Conservation (phyloP, 768 basidiomycete species). For the Hebeloma cylindrosporum region DNA sequence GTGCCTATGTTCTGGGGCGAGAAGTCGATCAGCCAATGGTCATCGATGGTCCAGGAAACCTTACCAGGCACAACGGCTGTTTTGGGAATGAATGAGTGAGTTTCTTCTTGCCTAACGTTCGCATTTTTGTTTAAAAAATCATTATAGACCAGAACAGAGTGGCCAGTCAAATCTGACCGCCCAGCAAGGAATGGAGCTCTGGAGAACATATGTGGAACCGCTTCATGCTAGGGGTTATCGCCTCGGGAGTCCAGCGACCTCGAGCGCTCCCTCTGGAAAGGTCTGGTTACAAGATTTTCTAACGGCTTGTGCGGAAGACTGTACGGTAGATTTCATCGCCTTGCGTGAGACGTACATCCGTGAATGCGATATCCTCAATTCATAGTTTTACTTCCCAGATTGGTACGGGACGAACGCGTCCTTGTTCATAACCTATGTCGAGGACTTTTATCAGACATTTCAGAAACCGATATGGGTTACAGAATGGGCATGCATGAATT, state of each 20-base stretch:
- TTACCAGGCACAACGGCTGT: conserved; percentile 41
- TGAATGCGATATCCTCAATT: neutral
- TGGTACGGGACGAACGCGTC: conserved; percentile 56
- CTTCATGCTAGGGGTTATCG: conserved; percentile 43
- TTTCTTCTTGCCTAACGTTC: conserved; percentile 4
- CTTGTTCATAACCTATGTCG: conserved; percentile 45
- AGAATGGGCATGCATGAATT: conserved; percentile 61
- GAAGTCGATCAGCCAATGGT: conserved; percentile 38
- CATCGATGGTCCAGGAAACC: conserved; percentile 40
- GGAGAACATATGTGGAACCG: conserved; percentile 54
- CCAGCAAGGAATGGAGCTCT: conserved; percentile 46
- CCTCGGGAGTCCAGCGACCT: conserved; percentile 55
- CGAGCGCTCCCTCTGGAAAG: conserved; percentile 51
- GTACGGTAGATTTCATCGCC: conserved; percentile 58
- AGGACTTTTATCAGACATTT: conserved; percentile 53
- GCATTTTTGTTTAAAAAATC: neutral
- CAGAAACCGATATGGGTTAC: conserved; percentile 58
- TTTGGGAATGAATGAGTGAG: conserved; percentile 57
- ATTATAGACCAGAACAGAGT: conserved; percentile 25
- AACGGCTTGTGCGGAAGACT: conserved; percentile 45
- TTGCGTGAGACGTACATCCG: conserved; percentile 38
- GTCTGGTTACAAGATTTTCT: conserved; percentile 56
- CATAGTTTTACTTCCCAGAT: conserved; percentile 25
- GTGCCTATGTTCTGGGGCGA: conserved; percentile 59
- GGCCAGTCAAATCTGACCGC: conserved; percentile 54